Evolutionary conservation across 2,329 filamentous ascomycete genomes (phyloP), one percentile per base, ranked within the genome.

Genomic region (Drechslerella dactyloides): DNA sequence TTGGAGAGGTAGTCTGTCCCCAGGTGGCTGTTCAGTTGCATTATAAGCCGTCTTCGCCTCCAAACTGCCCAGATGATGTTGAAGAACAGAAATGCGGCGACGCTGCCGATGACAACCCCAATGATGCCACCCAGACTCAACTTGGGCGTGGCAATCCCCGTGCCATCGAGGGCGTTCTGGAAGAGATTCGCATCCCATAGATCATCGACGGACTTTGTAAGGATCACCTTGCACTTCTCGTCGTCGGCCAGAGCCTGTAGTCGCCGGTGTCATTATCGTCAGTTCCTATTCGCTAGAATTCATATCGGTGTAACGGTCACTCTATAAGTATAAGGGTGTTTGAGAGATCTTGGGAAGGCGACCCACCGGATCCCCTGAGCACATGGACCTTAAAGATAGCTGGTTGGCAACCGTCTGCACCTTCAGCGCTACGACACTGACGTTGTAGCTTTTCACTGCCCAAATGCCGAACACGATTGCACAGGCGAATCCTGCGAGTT

Each of bases 361-460:
- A 44, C 66, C 23, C 64, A 70, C 66, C 46, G 59, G 19, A 35
- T 70, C 66, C 13, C 27, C 55, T 30, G 46, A 21, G 30, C 69
- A 73, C 33, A 73, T 55, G n/a, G 13, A 30, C 21, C 61, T 17
- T 17, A 73, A 46, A 10, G 69, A 50, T 40, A 73, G 27, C 35
- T 73, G 69, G n/a, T 73, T 73, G 21, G 69, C 60, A 33, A 73
- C 69, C 6, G 56, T 65, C 53, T 73, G 69, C 2, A 73, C 69
- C 48, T 73, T 55, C 19, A 73, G 53, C 48, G 55, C 62, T 10
- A 66, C 62, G 19, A 73, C 61, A 13, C 51, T 53, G n/a, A 73
- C 69, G 54, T 73, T 73, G 44, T 73, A 73, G 21, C 61, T 65
- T 51, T 73, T 73, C 15, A 73, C 69, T 5, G 69, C 69, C 69